These are phyloP conservation scores for Capsella rubella DNA, from an alignment of 441 rosid species.

Conservation along the genomic window DNA sequence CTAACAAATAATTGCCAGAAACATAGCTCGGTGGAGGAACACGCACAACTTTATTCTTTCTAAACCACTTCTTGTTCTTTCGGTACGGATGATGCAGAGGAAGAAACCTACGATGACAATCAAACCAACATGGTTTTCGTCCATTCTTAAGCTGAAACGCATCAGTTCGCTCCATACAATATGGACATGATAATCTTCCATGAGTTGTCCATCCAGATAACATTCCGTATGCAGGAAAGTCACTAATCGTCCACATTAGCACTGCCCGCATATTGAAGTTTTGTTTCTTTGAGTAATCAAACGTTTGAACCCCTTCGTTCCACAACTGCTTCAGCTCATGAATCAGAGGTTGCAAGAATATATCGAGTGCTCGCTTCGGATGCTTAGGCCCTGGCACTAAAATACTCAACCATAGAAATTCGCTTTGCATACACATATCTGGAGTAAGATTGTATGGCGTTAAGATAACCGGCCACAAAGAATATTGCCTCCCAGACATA, in stretches of 20 bases:
- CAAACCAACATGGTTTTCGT: neutral
- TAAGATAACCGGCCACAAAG: neutral
- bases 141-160: neutral
- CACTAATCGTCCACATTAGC: constrained; percentile 2
- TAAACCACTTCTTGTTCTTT: too few relatives aligned
- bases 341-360: neutral
- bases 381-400: neutral
- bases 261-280: neutral
- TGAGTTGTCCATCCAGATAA: neutral
- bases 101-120: neutral
- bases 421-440: neutral
- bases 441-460: neutral
- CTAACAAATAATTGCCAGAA: too few relatives aligned
- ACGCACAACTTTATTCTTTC: too few relatives aligned
- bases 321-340: neutral
- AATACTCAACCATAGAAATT: neutral
- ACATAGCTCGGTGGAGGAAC: too few relatives aligned
- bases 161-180: neutral
- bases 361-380: neutral
- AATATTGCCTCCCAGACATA: neutral
- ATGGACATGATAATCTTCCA: neutral
- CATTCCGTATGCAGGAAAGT: neutral
- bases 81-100: neutral
- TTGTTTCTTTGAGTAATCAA: neutral
- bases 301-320: neutral